Percentiles rank a stretch among this genome's conserved stretches.
Evolutionary conservation across 805 yeast species (phyloP).

Genomic region (Saccharomycopsis capsularis): DNA sequence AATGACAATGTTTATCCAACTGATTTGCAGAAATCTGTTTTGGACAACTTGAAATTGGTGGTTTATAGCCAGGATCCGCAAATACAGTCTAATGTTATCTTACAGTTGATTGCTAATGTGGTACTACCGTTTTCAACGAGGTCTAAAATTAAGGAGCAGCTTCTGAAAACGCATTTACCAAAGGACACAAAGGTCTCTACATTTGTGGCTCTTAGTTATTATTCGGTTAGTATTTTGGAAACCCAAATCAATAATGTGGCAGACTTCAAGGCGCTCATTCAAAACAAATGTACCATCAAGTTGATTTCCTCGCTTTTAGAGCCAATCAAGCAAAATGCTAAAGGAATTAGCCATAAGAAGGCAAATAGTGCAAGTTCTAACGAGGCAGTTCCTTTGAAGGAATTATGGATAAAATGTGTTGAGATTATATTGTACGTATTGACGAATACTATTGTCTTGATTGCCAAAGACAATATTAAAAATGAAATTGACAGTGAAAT

Average conservation of each 20-base stretch:
- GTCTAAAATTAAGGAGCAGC: constrained; percentile 35
- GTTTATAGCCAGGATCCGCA: constrained; percentile 29
- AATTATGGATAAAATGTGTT: constrained; percentile 52
- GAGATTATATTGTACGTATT: constrained; percentile 34
- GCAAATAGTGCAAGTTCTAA: constrained; percentile 4
- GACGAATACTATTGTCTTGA: constrained; percentile 27
- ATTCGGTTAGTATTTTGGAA: constrained; percentile 37
- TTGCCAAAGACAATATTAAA: constrained; percentile 22
- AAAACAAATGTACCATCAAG: constrained; percentile 40
- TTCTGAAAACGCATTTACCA: constrained; percentile 29
- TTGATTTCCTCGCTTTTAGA: constrained; percentile 46
- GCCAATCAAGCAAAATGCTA: constrained; percentile 39
- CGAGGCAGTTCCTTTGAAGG: constrained; percentile 24
- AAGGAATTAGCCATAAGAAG: constrained; percentile 28
- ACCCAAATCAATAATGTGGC: constrained; percentile 29
- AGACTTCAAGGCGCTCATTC: constrained; percentile 33
- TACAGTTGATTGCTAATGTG: constrained; percentile 47
- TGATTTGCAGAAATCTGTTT: constrained; percentile 52
- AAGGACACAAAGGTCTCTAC: constrained; percentile 45
- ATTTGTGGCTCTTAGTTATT: constrained; percentile 52
- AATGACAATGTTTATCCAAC: constrained; percentile 54
- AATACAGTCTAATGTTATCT: constrained; percentile 40
- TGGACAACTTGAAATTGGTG: constrained; percentile 37
- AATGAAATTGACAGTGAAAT: constrained; percentile 9
- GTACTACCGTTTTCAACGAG: constrained; percentile 58